Evolutionary conservation across 2,329 filamentous ascomycete genomes (phyloP).

Genomic region (Aspergillus tubingensis): DNA sequence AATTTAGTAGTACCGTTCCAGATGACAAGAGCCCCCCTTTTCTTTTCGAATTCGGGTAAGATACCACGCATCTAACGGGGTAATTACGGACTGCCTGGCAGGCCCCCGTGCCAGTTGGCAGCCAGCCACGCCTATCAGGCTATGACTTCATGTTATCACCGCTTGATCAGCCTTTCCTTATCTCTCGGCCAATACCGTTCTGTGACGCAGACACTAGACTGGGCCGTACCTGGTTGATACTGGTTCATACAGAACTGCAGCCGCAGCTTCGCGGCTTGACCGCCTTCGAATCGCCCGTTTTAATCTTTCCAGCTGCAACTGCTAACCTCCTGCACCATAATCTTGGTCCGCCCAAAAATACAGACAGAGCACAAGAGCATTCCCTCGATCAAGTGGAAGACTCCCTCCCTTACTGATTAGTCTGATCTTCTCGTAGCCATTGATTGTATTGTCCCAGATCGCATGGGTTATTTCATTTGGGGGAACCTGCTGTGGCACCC

Average conservation of each 20-base stretch:
- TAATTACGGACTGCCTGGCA: background rate
- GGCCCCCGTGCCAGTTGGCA: background rate
- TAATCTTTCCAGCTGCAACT: background rate
- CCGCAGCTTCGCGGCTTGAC: slow-evolving; percentile 3
- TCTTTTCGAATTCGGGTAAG: background rate
- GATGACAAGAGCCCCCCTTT: slow-evolving; percentile 1
- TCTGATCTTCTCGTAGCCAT: background rate
- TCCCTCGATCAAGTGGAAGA: background rate
- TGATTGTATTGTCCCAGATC: slow-evolving; percentile 7
- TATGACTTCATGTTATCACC: slow-evolving; percentile 6
- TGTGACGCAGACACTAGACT: background rate
- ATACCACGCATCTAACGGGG: background rate
- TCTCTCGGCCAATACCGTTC: background rate
- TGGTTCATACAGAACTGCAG: slow-evolving; percentile 6
- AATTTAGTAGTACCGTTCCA: background rate
- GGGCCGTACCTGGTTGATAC: slow-evolving; percentile 3
- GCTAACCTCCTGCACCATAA: background rate
- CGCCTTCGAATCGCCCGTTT: slow-evolving; percentile 7
- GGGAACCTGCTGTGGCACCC: slow-evolving; percentile 3
- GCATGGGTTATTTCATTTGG: background rate
- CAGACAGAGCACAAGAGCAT: background rate
- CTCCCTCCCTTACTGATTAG: slow-evolving; percentile 3
- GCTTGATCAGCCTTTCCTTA: background rate
- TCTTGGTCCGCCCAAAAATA: background rate
- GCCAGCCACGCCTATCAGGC: background rate